Base-by-base conservation (phyloP, 1,284 basidiomycete genomes). In the Melampsora americana region DNA sequence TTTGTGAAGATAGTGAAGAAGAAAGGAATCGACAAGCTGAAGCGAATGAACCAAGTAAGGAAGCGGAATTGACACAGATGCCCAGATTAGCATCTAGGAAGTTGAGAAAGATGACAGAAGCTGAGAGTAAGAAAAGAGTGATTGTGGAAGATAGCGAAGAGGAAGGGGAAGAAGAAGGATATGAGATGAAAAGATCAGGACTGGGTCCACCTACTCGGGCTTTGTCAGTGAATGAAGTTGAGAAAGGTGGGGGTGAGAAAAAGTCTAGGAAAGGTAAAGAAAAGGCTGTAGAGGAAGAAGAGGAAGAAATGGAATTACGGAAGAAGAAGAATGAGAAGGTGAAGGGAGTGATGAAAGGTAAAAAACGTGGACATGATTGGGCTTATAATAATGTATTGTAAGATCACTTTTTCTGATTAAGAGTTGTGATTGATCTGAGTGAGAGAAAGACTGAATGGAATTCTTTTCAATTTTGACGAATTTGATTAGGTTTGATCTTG, bases 141-240 rank as follows among this genome's bases (percentile, higher is more conserved):
- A 39, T 62, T 30, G 32, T n/a, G 5, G 61, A 35, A 65, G 79
- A 66, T 77, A 81, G 2, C 35, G 82, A 80, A 79, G 79, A 75
- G 2, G 80, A 81, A 65, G 78, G 79, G 56, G 77, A 80, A 23
- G 79, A 79, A 35, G 76, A 79, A 2, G 62, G 56, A 9, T 77
- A 79, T 23, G 65, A 50, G n/a, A n/a, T n/a, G n/a, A n/a, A 18
- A 35, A 42, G n/a, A 30, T 35, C 7, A 64, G 61, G 12, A 64
- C 0, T n/a, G 32, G 7, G 14, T 35, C 60, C 5, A 6, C 60
- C 2, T 16, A 53, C 50, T 20, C 50, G 50, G 5, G 3, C 14
- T 18, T 18, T 23, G 16, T 53, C 50, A 16, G 7, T 20, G 53
- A 14, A 56, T 28, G 53, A 7, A 23, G 28, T 23, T n/a, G 53